Percentiles rank a stretch among this genome's conserved stretches.
Conservation (phyloP, 208 protist species). For the Naegleria fowleri region DNA sequence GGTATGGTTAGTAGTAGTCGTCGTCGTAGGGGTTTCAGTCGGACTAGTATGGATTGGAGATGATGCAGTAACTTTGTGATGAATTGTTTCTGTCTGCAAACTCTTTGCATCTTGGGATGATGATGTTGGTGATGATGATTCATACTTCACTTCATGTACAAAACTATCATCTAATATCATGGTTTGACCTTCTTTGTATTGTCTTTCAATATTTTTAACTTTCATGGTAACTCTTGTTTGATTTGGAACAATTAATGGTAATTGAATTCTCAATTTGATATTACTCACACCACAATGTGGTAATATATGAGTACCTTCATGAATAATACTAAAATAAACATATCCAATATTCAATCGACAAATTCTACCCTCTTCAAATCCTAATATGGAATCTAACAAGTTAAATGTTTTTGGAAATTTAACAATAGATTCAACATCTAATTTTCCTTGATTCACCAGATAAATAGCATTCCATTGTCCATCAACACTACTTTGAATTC, state of each 20-base stretch:
- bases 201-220: constrained; percentile 1
- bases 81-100: no score
- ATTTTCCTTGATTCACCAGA: not conserved
- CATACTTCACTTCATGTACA: not conserved
- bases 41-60: no score
- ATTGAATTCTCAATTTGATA: constrained; percentile 10
- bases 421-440: not conserved
- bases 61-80: no score
- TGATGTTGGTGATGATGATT: not conserved
- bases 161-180: constrained; percentile 21
- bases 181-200: constrained; percentile 9
- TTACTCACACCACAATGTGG: constrained; percentile 17
- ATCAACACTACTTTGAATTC: not conserved
- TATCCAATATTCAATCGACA: constrained; percentile 8
- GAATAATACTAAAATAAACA: constrained; percentile 22
- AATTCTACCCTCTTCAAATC: not conserved
- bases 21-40: no score
- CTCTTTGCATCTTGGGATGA: no score
- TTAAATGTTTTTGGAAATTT: not conserved
- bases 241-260: not conserved
- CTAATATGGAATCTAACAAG: not conserved
- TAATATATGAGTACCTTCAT: not conserved
- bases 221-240: not conserved
- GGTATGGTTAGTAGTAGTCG: no score
- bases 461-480: not conserved